Evolutionary conservation across 2,329 filamentous ascomycete genomes (phyloP).

Genomic region (Claviceps africana): DNA sequence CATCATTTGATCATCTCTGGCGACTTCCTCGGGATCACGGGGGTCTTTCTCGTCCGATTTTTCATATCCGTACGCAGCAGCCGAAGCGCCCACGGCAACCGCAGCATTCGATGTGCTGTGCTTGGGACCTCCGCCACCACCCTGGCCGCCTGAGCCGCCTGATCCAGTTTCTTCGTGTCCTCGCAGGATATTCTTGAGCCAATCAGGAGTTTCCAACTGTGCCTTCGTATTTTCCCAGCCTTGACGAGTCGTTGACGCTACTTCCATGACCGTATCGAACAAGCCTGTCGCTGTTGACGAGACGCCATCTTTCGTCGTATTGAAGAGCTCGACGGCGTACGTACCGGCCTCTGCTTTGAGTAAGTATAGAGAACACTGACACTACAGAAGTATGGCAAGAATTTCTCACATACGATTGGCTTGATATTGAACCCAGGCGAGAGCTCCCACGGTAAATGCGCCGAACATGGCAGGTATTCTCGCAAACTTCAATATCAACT

Average conservation of each 20-base stretch:
- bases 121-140: conserved; percentile 38
- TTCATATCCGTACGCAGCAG: conserved; percentile 66
- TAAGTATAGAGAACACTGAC: conserved; percentile 14
- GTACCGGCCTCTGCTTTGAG: conserved; percentile 30
- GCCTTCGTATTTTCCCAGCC: conserved; percentile 81
- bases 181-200: conserved; percentile 62
- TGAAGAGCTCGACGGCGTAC: conserved; percentile 51
- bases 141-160: conserved; percentile 32
- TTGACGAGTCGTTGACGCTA: conserved; percentile 63
- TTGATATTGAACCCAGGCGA: conserved; percentile 94
- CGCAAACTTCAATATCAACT: conserved; percentile 77
- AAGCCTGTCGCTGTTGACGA: conserved; percentile 53
- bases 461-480: conserved; percentile 85
- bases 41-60: conserved; percentile 51
- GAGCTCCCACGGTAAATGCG: conserved; percentile 68
- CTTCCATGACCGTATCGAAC: conserved; percentile 57
- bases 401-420: conserved; percentile 57
- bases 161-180: conserved; percentile 46
- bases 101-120: conserved; percentile 46
- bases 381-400: background rate
- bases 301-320: conserved; percentile 57
- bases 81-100: conserved; percentile 56
- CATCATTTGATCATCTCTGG: conserved; percentile 98
- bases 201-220: conserved; percentile 54
- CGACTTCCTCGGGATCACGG: conserved; percentile 48